Evolutionary conservation across 2,329 filamentous ascomycete genomes (phyloP), one percentile per base, ranked within the genome.

Genomic region (Fusarium denticulatum): DNA sequence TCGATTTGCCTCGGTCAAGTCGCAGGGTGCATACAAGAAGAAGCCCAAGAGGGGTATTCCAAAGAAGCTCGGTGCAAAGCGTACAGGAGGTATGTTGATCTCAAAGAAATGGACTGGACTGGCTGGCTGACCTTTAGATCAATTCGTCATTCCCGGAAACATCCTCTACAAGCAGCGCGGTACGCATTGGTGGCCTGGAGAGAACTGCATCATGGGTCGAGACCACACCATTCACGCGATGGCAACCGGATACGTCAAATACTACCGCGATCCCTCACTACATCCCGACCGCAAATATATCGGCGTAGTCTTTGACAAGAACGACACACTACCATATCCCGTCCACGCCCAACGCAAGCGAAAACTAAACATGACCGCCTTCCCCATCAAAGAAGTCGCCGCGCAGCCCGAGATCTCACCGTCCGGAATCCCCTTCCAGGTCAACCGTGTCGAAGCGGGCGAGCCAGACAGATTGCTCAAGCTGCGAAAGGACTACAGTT

Each of bases 161-260:
- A 99, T 99, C 83, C 93, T 99, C 84, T 99, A 96, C 89, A 95
- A 94, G 81, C 96, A 99, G 84, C 92, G 96, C 79, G 96, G 96
- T 78, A 97, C 96, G 8, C 90, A 92, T 79, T 99, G 96, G 96
- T 96, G 92, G 82, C 93, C 96, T 2, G 96, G 96, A 79, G 96
- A 98, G 82, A 98, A 99, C 85, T 94, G 93, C 83, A 93, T 92
- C 78, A 96, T 98, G 87, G 96, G 96, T 57, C 93, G 96, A 69
- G 95, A 99, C 83, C 96, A 98, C 86, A 98, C 96, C 57, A 97
- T 99, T 81, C 97, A 94, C 83, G 91, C 96, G 60, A 92, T 91
- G 67, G 90, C 93, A 63, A 88, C 92, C 7, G 96, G 96, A 73
- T 99, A 97, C 83, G 96, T 99, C 69, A 95, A 96, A 78, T 99